Conservation (phyloP, 73 alveolate species). For the Loxodes magnus region DNA sequence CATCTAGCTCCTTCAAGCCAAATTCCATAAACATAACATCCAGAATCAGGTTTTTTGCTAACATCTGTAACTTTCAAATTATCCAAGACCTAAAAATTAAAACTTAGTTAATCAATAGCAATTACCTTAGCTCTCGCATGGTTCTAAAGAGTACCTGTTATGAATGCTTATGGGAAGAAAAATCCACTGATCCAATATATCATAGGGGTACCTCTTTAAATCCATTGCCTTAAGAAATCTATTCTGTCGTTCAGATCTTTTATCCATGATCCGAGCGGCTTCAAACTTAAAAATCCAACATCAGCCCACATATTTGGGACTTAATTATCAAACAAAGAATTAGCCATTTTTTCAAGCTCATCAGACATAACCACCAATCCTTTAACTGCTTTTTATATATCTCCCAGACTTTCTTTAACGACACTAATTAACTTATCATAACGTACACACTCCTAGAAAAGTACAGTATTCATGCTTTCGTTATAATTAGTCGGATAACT, state of each 20-base stretch:
- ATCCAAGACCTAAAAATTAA: conserved; percentile 78
- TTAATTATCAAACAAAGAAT: conserved; percentile 89
- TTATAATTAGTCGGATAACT: conserved; percentile 94
- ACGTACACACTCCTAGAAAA: conserved; percentile 90
- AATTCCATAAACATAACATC: conserved; percentile 78
- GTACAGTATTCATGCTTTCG: conserved; percentile 97
- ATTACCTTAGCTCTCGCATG: conserved; percentile 98
- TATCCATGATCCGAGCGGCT: conserved; percentile 97
- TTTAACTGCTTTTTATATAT: conserved; percentile 85
- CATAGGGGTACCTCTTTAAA: conserved; percentile 76
- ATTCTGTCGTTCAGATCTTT: conserved; percentile 86
- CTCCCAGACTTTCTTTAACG: conserved; percentile 71
- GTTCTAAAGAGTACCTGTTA: conserved; percentile 98
- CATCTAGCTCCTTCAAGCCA: conserved; percentile 99
- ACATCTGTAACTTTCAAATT: conserved; percentile 69
- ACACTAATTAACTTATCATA: conserved; percentile 76
- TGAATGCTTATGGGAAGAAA: conserved; percentile 98
- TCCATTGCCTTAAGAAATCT: conserved; percentile 82
- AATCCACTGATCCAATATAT: conserved; percentile 91
- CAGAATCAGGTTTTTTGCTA: conserved; percentile 73
- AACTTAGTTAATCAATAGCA: conserved; percentile 90
- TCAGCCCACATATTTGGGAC: conserved; percentile 96
- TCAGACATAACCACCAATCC: conserved; percentile 98
- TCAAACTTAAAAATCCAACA: conserved; percentile 93
- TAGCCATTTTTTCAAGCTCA: conserved; percentile 96